Evolutionary conservation across 257 asterid species (phyloP), one percentile per base, ranked within the genome.

Genomic region (Henckelia pumila): DNA sequence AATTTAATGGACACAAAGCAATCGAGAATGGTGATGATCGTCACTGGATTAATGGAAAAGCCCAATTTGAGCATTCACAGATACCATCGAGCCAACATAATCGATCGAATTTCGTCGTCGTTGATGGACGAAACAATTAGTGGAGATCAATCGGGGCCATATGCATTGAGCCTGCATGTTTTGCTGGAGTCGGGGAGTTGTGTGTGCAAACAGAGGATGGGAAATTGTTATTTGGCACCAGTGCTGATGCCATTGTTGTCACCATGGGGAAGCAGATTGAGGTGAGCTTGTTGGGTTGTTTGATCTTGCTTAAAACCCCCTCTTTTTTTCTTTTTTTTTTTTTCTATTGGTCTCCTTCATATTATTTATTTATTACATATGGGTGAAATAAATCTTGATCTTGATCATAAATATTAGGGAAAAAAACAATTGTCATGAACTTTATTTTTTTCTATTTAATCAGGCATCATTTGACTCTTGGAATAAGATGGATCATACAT

Each of bases 221-320:
- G 56, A 52, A 70, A 7, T 52, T 73, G 22, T 72, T 82, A 5
- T 79, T 78, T 17, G 64, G 64, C 58, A 62, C 77, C 11, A 74
- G 47, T 67, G 69, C 30, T 7, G 68, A 72, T 17, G 71, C 85
- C 64, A 73, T 83, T 33, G 67, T 77, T 49, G 78, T 85, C 53
- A 72, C 83, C 0, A 40, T 74, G 0, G 92, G 88, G 17, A 73
- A 83, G 22, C 78, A 85, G 62, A 59, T 82, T 30, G 70, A 83
- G 92, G 92, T 85, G 78, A 71, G 66, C 4, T 4, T n/a, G n/a
- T 13, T 7, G 5, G 50, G 66, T 26, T 4, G n/a, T 40, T 35
- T n/a, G n/a, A 14, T 35, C 44, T 6, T 30, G 35, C 35, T 30
- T 30, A 30, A 1, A 30, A 30, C 35, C 35, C 6, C 4, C 30